phyloP scores from a whole-genome alignment of 345 rosid genomes.

The Moricandia arvensis region DNA sequence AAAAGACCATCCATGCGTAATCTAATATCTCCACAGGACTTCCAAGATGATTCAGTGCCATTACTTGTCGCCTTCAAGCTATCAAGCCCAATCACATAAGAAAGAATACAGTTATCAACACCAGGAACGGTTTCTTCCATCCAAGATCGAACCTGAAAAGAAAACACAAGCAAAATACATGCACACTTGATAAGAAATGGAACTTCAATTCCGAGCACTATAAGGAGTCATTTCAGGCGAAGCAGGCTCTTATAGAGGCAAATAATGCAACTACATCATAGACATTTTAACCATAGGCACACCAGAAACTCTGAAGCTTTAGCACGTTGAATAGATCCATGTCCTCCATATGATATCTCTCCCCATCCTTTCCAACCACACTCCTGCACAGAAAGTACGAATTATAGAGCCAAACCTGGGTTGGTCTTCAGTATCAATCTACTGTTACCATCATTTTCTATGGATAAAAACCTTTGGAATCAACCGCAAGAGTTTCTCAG shows the following conservation, averaged over 20 bases:
- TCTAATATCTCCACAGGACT: constrained; percentile 55
- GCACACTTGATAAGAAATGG: not conserved
- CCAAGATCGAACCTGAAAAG: constrained; percentile 78
- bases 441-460: not conserved
- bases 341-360: constrained; percentile 92
- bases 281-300: constrained; percentile 26
- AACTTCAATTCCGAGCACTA: not conserved
- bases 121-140: constrained; percentile 79
- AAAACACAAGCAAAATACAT: not conserved
- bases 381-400: constrained; percentile 46
- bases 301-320: constrained; percentile 87
- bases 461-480: constrained; percentile 58
- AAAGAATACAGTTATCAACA: constrained; percentile 43
- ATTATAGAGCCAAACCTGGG: constrained; percentile 6
- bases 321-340: constrained; percentile 66
- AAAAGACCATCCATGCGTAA: constrained; percentile 88
- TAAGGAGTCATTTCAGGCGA: constrained; percentile 11
- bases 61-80: constrained; percentile 64
- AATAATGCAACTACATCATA: constrained; percentile 10
- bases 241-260: constrained; percentile 14
- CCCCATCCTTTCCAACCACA: constrained; percentile 99
- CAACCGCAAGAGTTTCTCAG: constrained; percentile 72
- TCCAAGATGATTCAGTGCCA: constrained; percentile 29
- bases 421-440: not conserved
- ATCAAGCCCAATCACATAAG: constrained; percentile 80